phyloP scores from a whole-genome alignment of 208 protist species.

The Trypanosoma scelopori region DNA sequence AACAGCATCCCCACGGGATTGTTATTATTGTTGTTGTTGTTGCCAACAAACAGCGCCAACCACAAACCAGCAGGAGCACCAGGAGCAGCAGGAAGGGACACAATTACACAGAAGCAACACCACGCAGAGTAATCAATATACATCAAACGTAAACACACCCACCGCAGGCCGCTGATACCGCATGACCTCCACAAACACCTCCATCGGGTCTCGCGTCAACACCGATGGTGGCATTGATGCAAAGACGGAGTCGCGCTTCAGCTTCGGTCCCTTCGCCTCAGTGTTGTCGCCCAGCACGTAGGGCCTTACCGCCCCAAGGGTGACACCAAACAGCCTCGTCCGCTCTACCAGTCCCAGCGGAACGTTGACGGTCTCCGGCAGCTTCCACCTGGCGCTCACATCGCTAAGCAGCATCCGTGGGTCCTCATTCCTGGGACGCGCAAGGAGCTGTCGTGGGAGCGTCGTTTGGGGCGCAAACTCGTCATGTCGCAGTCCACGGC shows the following conservation, averaged over 20 bases:
- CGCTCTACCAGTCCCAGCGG: conserved; percentile 10
- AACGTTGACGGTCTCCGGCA: neutral
- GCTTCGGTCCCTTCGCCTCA: neutral
- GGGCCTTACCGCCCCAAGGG: conserved; percentile 22
- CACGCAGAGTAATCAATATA: conserved; percentile 8
- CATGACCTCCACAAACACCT: conserved; percentile 30
- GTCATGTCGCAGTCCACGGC: neutral
- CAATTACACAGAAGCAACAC: no score
- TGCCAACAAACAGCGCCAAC: no score
- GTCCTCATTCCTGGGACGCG: conserved; percentile 7
- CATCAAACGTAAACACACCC: conserved; percentile 29
- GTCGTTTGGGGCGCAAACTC: neutral
- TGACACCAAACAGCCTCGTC: conserved; percentile 23
- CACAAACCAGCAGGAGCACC: no score
- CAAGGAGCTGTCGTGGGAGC: conserved; percentile 1
- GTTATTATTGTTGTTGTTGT: no score
- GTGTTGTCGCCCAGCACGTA: conserved; percentile 16
- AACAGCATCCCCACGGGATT: no score
- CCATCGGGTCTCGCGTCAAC: conserved; percentile 16
- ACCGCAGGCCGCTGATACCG: conserved; percentile 23
- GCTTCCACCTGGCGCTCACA: neutral
- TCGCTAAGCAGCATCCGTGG: conserved; percentile 1
- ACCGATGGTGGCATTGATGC: conserved; percentile 19
- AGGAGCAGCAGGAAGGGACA: no score
- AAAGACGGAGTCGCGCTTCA: neutral